Base-by-base conservation (phyloP, 225 moss, liverwort and hornwort species). In the Neckera pumila region DNA sequence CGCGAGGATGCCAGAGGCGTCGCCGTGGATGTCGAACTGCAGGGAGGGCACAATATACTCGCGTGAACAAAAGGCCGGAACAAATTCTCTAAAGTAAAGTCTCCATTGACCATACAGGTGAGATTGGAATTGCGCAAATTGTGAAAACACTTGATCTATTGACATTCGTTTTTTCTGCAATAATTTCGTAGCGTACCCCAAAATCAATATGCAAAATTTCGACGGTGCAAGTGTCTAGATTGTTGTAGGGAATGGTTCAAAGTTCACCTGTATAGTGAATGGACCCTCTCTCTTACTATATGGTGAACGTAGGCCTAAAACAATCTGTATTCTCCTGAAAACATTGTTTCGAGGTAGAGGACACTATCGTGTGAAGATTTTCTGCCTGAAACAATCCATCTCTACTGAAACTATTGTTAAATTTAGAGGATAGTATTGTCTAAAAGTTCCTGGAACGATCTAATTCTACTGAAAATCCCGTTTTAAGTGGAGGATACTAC, bases 21-120 rank as follows among this genome's bases (percentile, higher is more conserved):
- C 94, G 23, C 94, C 92, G 17, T 88, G 87, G 38, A 94, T 94
- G 66, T 94, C 94, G 76, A 94, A 90, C 94, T 94, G 86, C 87
- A 66, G 21, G 26, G 8, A 82, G 27, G 25, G 5, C 61, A 45
- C 76, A 70, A 28, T n/a, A 45, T 66, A 16, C 23, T 61, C 18
- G 38, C 38, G 40, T 87, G 23, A 78, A 54, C 65, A 78, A 76
- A 38, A 84, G 40, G 70, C 54, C 53, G 28, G 14, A 45, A 19
- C 67, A 19, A 17, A 66, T 38, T 53, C 83, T 51, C n/a, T n/a
- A 58, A 25, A 27, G 4, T 5, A 7, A 0, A 27, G 38, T 27
- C 26, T 38, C 26, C n/a, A n/a, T 6, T 25, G 16, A 53, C 2
- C n/a, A 22, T 22, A 56, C 54, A n/a, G 15, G 25, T 15, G 77